phyloP scores from a whole-genome alignment of 108 stramenopile species.

The Cyclotella baltica region DNA sequence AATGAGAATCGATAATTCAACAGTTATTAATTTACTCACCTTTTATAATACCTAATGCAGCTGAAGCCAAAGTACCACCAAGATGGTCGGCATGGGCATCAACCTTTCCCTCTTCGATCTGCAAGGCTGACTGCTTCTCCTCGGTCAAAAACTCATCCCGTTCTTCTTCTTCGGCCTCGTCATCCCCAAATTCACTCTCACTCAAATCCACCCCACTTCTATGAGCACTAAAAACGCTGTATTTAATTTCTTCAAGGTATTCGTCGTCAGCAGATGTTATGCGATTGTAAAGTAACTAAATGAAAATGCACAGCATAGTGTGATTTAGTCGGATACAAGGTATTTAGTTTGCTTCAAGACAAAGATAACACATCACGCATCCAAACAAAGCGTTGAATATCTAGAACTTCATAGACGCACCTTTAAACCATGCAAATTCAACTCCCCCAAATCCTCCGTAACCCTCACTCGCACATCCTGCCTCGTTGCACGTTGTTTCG shows the following conservation, averaged over 20 bases:
- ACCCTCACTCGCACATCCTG: conserved; percentile 49
- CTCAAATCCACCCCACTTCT: background rate
- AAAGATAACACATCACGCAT: background rate
- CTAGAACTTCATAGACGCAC: background rate
- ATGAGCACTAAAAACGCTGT: conserved; percentile 14
- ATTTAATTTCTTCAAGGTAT: conserved; percentile 22
- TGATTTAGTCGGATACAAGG: no score
- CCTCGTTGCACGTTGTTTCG: conserved; percentile 42
- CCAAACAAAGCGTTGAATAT: background rate
- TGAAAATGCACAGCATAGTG: background rate
- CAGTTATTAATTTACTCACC: background rate
- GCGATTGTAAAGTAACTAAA: conserved; percentile 3
- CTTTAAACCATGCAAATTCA: conserved; percentile 29
- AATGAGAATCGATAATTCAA: background rate
- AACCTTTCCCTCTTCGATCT: background rate
- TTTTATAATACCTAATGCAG: conserved; percentile 70
- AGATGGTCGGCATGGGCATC: conserved; percentile 49
- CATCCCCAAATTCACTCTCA: conserved; percentile 27
- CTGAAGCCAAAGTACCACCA: conserved; percentile 57
- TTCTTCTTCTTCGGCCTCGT: conserved; percentile 32
- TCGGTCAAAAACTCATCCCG: background rate
- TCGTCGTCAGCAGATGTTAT: conserved; percentile 8
- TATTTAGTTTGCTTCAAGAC: background rate
- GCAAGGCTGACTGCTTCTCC: background rate
- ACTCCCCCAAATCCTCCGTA: background rate